Evolutionary conservation across 1,139 yeast genomes (phyloP).

Genomic region (Yamadazyma diospyri): DNA sequence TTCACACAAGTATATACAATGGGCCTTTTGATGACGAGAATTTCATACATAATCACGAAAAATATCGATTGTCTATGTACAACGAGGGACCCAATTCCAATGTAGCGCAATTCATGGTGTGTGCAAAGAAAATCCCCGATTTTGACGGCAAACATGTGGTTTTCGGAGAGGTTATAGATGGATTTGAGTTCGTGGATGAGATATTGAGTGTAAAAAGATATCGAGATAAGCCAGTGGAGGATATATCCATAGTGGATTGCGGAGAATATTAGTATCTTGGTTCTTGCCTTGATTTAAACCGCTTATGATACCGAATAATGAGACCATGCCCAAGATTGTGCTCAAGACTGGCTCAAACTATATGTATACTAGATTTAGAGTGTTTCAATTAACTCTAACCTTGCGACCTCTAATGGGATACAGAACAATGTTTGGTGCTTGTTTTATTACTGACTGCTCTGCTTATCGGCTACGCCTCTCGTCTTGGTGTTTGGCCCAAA

Average conservation of each 20-base stretch:
- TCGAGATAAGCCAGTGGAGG: conserved; percentile 37
- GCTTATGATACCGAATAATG: not conserved
- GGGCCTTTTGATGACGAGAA: conserved; percentile 36
- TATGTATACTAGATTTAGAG: too few species aligned
- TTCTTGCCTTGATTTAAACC: too few species aligned
- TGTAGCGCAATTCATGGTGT: conserved; percentile 41
- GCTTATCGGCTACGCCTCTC: too few species aligned
- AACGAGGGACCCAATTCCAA: conserved; percentile 40
- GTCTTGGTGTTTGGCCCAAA: too few species aligned
- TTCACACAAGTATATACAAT: conserved; percentile 32
- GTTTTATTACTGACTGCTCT: too few species aligned
- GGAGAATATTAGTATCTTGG: conserved; percentile 7
- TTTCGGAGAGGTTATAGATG: conserved; percentile 49
- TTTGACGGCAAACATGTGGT: conserved; percentile 58
- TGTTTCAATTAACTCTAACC: too few species aligned
- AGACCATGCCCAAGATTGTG: too few species aligned
- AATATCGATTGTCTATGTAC: conserved; percentile 39
- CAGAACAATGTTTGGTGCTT: too few species aligned
- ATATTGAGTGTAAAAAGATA: conserved; percentile 36
- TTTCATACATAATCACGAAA: conserved; percentile 30
- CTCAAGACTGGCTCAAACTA: too few species aligned
- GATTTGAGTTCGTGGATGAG: conserved; percentile 34
- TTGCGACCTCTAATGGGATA: too few species aligned
- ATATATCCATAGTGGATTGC: conserved; percentile 11
- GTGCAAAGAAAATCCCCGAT: conserved; percentile 20